Base-by-base conservation (phyloP, 2,329 filamentous ascomycete species). In the Tricladium varicosporioides region DNA sequence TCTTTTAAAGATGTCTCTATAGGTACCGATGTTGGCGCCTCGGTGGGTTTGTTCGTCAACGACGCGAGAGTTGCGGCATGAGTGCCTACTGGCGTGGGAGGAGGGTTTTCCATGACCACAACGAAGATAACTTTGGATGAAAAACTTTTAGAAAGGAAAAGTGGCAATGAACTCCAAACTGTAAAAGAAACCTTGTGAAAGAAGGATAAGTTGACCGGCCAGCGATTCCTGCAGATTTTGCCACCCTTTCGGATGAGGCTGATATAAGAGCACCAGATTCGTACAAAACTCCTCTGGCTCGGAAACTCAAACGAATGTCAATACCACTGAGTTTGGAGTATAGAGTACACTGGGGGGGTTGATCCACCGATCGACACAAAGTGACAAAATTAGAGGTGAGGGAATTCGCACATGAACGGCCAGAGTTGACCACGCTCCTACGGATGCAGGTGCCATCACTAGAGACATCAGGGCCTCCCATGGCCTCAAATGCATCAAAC, bases 51-150 rank as follows among this genome's bases (percentile, higher is more conserved):
- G 18, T 55, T 40, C 43, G 36, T 57, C 54, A 55, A 50, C 18
- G 54, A 43, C 16, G 54, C 57, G 44, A 55, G 52, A 11, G 54
- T 55, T 15, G 43, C 36, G 15, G 18, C 51, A 60, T 56, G 46
- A 16, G 51, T 22, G 31, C 22, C 46, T 16, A 54, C 54, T 43
- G 52, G 51, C 42, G 45, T 16, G 31, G 51, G 33, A 48, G 44
- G 13, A 32, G 18, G 22, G 51, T 48, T 46, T 15, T 15, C 43
- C 13, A n/a, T 13, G 18, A 10, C 5, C 3, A 46, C 43, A 15
- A 46, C 16, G 43, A 46, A 15, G 16, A 15, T 46, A 11, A 46
- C 43, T 46, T 22, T 10, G 16, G 15, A 5, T 11, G 43, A 15
- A 13, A 10, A 18, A 5, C 11, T 18, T 10, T 11, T 18, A 11